Base-by-base conservation (phyloP, 768 basidiomycete genomes). In the Leccinum olivaceopallidum region DNA sequence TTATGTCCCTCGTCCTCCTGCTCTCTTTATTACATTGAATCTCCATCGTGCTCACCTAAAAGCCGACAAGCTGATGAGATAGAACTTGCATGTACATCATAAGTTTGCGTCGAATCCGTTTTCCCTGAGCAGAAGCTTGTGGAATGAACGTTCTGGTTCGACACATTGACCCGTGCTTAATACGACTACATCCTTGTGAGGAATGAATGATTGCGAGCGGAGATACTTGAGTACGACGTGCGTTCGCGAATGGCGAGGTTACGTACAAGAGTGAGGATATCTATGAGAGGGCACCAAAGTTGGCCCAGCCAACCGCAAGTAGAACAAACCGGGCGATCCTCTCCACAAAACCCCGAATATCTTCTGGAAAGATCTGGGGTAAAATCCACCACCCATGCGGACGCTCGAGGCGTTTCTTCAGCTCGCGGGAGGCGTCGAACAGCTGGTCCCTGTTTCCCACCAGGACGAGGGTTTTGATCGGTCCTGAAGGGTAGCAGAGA, bases 321-420 rank as follows among this genome's bases (percentile, higher is more conserved):
- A 44, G 42, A 20, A 20, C 10, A 9, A 65, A 63, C n/a, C 22
- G 53, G 3, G 65, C 32, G 5, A 68, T 50, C 18, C 61, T 71
- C 55, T 59, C 47, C 7, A 24, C 49, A 10, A 54, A 54, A 47
- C 62, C 67, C 4, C 39, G 49, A 5, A 67, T 28, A 5, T 60
- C 48, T 13, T 58, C 70, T 14, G 37, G 34, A 22, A 71, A 72
- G 2, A 65, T n/a, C 0, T 58, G 36, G 2, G 57, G n/a, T 30
- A 73, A 9, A 3, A 37, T 1, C 65, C 67, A 71, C 61, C 65
- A 71, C 2, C 2, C 61, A 60, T 69, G 71, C 0, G 70, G 64
- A 26, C 63, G 60, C 5, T 58, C 64, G 1, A 67, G 58, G 1
- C 59, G 60, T 16, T 26, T 56, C 20, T 34, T 50, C 34, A 72